These are phyloP conservation scores for Albatrellus ellisii DNA, from an alignment of 768 basidiomycete species.

Conservation along the genomic window DNA sequence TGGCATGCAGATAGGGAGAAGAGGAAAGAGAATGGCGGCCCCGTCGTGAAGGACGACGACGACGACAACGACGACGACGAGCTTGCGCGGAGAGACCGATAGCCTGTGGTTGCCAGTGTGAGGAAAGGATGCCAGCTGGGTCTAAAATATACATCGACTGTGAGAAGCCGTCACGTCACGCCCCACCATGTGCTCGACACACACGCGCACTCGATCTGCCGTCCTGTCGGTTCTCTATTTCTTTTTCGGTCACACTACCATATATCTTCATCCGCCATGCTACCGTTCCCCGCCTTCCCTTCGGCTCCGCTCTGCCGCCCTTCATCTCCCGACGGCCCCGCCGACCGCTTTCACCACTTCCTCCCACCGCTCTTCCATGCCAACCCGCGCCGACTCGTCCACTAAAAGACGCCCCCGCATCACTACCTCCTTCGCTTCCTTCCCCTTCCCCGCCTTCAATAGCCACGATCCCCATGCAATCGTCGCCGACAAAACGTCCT, in stretches of 20 bases:
- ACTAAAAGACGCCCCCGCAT: conserved; percentile 20
- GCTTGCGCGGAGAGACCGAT: not conserved
- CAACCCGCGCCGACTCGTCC: conserved; percentile 17
- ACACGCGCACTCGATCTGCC: no score
- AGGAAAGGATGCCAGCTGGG: not conserved
- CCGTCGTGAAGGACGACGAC: conserved; percentile 8
- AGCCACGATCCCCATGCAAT: conserved; percentile 37
- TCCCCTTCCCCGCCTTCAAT: conserved; percentile 25
- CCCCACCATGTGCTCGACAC: not conserved
- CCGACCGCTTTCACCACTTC: conserved; percentile 3
- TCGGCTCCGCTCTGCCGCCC: not conserved
- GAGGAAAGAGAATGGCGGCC: conserved; percentile 1
- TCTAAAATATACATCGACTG: not conserved
- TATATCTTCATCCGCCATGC: not conserved
- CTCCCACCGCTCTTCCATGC: conserved; percentile 26
- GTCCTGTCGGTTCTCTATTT: no score
- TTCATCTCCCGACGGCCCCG: not conserved
- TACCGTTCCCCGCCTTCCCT: conserved; percentile 1
- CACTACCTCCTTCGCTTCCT: conserved; percentile 26
- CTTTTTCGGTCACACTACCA: not conserved
- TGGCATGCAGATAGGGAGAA: conserved; percentile 13
- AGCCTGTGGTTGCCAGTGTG: not conserved
- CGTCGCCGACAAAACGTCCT: conserved; percentile 25
- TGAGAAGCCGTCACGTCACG: not conserved
- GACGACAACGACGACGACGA: conserved; percentile 4